phyloP scores from a whole-genome alignment of 2,329 filamentous ascomycete species.

The Cladophialophora yegresii region DNA sequence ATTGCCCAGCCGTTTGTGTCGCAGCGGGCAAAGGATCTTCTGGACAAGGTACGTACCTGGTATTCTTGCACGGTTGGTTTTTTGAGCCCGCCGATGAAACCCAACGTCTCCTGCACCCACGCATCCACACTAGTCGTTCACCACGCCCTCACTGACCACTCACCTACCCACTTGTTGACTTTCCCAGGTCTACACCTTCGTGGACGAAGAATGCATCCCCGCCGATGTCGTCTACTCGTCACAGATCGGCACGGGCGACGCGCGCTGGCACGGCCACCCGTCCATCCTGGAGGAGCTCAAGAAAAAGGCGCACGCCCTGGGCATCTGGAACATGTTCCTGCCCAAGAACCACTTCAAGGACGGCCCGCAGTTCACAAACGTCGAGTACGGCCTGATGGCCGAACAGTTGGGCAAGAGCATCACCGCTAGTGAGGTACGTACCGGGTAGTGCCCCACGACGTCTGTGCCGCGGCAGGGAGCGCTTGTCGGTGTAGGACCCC shows the following conservation, averaged over 20 bases:
- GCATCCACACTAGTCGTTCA: background rate
- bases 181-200: conserved; percentile 82
- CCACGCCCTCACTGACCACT: too few relatives aligned
- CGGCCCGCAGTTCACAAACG: conserved; percentile 79
- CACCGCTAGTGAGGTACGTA: conserved; percentile 74
- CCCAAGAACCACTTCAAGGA: conserved; percentile 94
- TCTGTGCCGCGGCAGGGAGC: background rate
- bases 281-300: conserved; percentile 86
- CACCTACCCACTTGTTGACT: background rate
- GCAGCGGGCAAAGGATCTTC: conserved; percentile 76
- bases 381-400: conserved; percentile 97
- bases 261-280: conserved; percentile 79
- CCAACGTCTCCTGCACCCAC: background rate
- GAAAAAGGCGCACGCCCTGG: conserved; percentile 74
- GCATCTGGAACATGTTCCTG: conserved; percentile 98
- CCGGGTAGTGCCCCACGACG: too few relatives aligned
- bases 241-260: conserved; percentile 68
- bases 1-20: conserved; percentile 69
- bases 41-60: conserved; percentile 72
- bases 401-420: conserved; percentile 89
- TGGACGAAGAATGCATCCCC: conserved; percentile 91
- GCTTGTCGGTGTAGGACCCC: background rate
- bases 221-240: conserved; percentile 79
- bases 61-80: conserved; percentile 43
- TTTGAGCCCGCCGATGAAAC: background rate